Evolutionary conservation across 2,329 filamentous ascomycete genomes (phyloP), one percentile per base, ranked within the genome.

Genomic region (Aspergillus persii): DNA sequence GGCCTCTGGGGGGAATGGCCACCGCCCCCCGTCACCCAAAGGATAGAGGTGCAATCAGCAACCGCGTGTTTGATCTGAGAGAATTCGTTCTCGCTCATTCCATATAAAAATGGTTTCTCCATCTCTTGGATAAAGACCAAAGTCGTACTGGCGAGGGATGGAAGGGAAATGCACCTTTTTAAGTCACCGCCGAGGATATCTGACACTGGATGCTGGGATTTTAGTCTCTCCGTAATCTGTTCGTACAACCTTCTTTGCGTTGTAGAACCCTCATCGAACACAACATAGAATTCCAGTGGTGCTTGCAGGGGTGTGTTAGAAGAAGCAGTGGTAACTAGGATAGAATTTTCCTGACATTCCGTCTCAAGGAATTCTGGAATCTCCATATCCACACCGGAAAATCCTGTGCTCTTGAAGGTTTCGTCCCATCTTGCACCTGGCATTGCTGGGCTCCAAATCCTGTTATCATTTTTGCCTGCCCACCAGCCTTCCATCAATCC

Each of bases 401-500:
- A 33, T 7, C 48, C 44, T 23, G 44, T 27, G 18, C 26, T 8
- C 26, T 27, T 47, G 4, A 47, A 12, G 2, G 26, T 27, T 27
- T n/a, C 12, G 18, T 47, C 44, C 44, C 44, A 47, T 27, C 26
- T n/a, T 4, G 18, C 18, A 9, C 44, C 26, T 26, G 44, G 26
- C 44, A 47, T 29, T 9, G 27, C 48, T 15, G 48, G 30, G 8
- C 26, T 50, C 27, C 48, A 50, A n/a, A 30, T 30, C 7, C 26
- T 50, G 27, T 30, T 27, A 7, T 30, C 48, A 15, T 50, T 12
- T n/a, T 50, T 30, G 15, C 48, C 30, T 30, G 30, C 27, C 53
- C 53, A 54, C 53, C 53, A 54, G 15, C 41, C 53, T 47, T 36
- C 41, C 26, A 54, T 47, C 29, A 54, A 31, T 1, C 53, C 53